These are phyloP conservation scores for Termitomyces heimii DNA, from an alignment of 768 basidiomycete species.

Conservation along the genomic window DNA sequence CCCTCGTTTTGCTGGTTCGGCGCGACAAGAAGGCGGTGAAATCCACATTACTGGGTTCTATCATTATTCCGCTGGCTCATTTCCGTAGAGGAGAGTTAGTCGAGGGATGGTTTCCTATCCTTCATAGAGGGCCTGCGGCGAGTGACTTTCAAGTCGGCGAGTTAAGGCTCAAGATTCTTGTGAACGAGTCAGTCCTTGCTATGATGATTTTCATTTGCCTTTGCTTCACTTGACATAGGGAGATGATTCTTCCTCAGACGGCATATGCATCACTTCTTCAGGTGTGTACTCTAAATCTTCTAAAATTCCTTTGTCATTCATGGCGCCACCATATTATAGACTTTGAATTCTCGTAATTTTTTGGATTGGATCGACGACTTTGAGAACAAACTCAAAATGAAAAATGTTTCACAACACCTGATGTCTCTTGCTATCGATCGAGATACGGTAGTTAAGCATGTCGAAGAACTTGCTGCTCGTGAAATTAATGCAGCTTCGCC, in stretches of 20 bases:
- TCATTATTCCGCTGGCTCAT: constrained; percentile 59
- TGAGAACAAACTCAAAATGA: constrained; percentile 60
- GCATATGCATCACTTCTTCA: constrained; percentile 57
- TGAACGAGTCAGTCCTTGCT: constrained; percentile 58
- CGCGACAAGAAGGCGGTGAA: constrained; percentile 61
- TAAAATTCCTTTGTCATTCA: background rate
- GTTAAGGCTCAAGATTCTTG: constrained; percentile 62
- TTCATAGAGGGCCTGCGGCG: constrained; percentile 41
- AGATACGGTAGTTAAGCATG: constrained; percentile 57
- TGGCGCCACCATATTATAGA: constrained; percentile 25
- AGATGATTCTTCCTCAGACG: constrained; percentile 68
- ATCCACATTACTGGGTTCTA: constrained; percentile 50
- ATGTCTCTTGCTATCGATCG: constrained; percentile 68
- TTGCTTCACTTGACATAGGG: constrained; percentile 35
- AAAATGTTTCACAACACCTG: constrained; percentile 53
- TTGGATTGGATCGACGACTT: constrained; percentile 74
- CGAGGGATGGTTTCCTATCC: constrained; percentile 84
- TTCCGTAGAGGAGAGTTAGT: constrained; percentile 69
- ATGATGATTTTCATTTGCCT: background rate
- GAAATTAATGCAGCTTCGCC: constrained; percentile 67
- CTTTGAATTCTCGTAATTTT: constrained; percentile 53
- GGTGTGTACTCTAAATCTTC: constrained; percentile 25
- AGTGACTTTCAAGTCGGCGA: constrained; percentile 67
- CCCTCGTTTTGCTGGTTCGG: constrained; percentile 63
- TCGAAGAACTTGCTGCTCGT: constrained; percentile 60